These are phyloP conservation scores for Talaromyces sp. DNA, from an alignment of 2,329 filamentous ascomycete genomes.

Conservation along the genomic window DNA sequence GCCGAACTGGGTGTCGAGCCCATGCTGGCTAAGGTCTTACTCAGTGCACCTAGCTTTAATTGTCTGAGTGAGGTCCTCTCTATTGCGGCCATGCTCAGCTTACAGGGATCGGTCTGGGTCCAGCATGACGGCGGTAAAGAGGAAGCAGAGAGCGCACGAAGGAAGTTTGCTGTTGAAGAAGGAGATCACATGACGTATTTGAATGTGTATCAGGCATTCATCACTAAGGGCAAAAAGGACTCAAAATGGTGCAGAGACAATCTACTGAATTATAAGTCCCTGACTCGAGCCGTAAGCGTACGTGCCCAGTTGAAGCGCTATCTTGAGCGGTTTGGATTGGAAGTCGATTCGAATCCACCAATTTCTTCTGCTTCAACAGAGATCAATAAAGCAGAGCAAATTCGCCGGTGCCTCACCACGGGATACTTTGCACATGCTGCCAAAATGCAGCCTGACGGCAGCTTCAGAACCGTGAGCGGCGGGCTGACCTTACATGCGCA, in stretches of 20 bases:
- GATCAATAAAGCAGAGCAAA: slow-evolving; percentile 59
- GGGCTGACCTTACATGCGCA: slow-evolving; percentile 76
- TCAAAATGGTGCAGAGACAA: slow-evolving; percentile 83
- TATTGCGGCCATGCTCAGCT: slow-evolving; percentile 88
- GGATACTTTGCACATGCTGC: slow-evolving; percentile 94
- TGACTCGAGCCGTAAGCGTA: slow-evolving; percentile 78
- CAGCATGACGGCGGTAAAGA: slow-evolving; percentile 73
- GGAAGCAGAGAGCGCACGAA: slow-evolving; percentile 64
- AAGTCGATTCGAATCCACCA: slow-evolving; percentile 56
- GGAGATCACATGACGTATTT: slow-evolving; percentile 89
- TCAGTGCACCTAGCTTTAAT: slow-evolving; percentile 67
- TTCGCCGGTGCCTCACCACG: slow-evolving; percentile 76
- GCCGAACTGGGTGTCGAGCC: slow-evolving; percentile 89
- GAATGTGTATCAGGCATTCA: slow-evolving; percentile 88
- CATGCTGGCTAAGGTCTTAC: slow-evolving; percentile 87
- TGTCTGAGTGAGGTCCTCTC: slow-evolving; percentile 83
- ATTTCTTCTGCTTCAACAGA: slow-evolving; percentile 28
- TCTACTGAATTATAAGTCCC: slow-evolving; percentile 76
- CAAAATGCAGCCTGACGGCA: slow-evolving; percentile 88
- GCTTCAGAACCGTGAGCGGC: slow-evolving; percentile 78
- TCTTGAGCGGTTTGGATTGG: slow-evolving; percentile 76
- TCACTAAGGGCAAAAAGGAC: slow-evolving; percentile 76
- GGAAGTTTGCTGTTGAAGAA: slow-evolving; percentile 85
- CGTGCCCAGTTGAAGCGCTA: slow-evolving; percentile 80
- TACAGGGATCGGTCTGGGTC: slow-evolving; percentile 79